Percentiles rank a stretch among this genome's conserved stretches.
These are phyloP conservation scores for Thuja plicata DNA, from an alignment of 83 land plant genomes.

Conservation along the genomic window DNA sequence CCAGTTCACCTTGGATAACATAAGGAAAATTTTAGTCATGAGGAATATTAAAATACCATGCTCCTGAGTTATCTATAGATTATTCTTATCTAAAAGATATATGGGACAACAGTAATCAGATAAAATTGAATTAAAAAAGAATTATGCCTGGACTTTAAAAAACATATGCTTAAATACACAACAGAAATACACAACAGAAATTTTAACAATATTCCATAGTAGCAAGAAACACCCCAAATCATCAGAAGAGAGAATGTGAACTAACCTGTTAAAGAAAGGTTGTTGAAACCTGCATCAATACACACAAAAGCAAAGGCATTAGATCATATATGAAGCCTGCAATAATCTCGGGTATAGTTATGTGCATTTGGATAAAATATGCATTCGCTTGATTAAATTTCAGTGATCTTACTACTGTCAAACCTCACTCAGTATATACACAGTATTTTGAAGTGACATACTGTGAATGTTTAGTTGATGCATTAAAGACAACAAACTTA, in stretches of 20 bases:
- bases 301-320: neutral
- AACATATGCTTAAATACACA: neutral
- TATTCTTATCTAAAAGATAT: neutral
- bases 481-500: neutral
- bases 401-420: neutral
- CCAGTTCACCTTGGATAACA: neutral
- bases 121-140: neutral
- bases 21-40: neutral
- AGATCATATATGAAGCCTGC: neutral
- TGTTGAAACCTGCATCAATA: conserved; percentile 12
- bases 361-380: neutral
- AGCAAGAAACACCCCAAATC: neutral
- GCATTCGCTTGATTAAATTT: neutral
- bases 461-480: neutral
- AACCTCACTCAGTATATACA: neutral
- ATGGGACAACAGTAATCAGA: neutral
- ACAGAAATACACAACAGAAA: neutral
- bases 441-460: neutral
- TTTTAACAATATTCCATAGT: neutral
- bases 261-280: conserved; percentile 14
- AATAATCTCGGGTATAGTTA: neutral
- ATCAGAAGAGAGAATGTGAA: neutral
- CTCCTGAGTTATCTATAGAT: neutral
- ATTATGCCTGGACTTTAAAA: neutral
- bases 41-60: neutral